These are phyloP conservation scores for Eimeria maxima DNA, from an alignment of 169 alveolate genomes.

Conservation along the genomic window DNA sequence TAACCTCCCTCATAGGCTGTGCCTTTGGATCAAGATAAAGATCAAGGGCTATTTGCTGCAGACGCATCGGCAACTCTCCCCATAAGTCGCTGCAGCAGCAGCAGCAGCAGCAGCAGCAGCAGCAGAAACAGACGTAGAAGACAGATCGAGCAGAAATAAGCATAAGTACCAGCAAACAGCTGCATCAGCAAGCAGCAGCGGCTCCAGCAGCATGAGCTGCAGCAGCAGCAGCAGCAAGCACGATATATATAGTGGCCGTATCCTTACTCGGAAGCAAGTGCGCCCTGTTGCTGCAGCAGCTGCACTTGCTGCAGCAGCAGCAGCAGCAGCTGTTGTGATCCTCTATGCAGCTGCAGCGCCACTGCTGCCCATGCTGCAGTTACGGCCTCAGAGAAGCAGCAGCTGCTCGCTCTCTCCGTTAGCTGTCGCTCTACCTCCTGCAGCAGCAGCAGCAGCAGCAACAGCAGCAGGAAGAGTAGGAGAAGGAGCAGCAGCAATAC, in stretches of 20 bases:
- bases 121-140: not conserved
- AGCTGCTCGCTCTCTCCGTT: not conserved
- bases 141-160: not conserved
- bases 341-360: conserved; percentile 59
- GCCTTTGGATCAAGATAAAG: not conserved
- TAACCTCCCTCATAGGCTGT: not conserved
- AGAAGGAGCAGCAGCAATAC: not conserved
- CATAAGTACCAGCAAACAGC: not conserved
- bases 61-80: conserved; percentile 23
- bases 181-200: not conserved
- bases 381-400: conserved; percentile 8
- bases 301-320: conserved; percentile 30
- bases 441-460: conserved; percentile 44
- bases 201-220: not conserved
- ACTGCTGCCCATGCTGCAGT: conserved; percentile 50
- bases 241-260: not conserved
- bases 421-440: conserved; percentile 7
- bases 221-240: not conserved
- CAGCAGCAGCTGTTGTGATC: not conserved
- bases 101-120: conserved; percentile 31
- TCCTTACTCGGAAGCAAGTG: not conserved
- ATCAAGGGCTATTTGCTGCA: conserved; percentile 24
- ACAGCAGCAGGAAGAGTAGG: conserved; percentile 51
- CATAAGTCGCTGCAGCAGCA: conserved; percentile 46
- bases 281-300: conserved; percentile 1